Conservation (phyloP, 2,329 filamentous ascomycete species). For the Exophiala alcalophila region DNA sequence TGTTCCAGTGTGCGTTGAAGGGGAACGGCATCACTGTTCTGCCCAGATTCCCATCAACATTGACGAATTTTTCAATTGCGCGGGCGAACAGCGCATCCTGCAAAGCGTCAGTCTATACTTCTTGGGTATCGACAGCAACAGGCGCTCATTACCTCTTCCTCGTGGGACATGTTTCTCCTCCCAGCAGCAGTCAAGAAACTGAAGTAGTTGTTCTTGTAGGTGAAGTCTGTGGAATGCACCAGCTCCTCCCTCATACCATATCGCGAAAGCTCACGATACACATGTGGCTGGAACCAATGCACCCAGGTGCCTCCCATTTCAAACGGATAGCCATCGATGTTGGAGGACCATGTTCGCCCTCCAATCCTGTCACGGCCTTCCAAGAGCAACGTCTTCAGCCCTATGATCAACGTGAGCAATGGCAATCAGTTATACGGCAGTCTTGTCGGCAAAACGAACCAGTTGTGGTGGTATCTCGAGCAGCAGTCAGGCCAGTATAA, state of each 20-base stretch:
- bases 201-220: slow-evolving; percentile 44
- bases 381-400: slow-evolving; percentile 43
- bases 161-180: slow-evolving; percentile 40
- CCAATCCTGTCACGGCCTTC: slow-evolving; percentile 51
- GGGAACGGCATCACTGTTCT: slow-evolving; percentile 43
- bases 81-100: slow-evolving; percentile 37
- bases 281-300: slow-evolving; percentile 45
- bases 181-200: slow-evolving; percentile 36
- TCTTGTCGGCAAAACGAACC: slow-evolving; percentile 23
- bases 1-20: slow-evolving; percentile 37
- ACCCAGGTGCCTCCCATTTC: slow-evolving; percentile 54
- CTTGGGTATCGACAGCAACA: background rate
- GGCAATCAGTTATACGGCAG: background rate
- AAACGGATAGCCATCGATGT: slow-evolving; percentile 44
- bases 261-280: slow-evolving; percentile 47
- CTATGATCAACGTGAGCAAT: slow-evolving; percentile 23
- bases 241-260: slow-evolving; percentile 46
- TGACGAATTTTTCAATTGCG: slow-evolving; percentile 44
- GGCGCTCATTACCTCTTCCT: slow-evolving; percentile 38
- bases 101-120: slow-evolving; percentile 4
- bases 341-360: slow-evolving; percentile 48
- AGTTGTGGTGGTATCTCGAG: slow-evolving; percentile 32
- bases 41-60: slow-evolving; percentile 45
- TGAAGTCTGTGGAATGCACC: slow-evolving; percentile 42
- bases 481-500: slow-evolving; percentile 35